These are phyloP conservation scores for Puccinia novopanici DNA, from an alignment of 1,284 basidiomycete genomes.

Conservation along the genomic window DNA sequence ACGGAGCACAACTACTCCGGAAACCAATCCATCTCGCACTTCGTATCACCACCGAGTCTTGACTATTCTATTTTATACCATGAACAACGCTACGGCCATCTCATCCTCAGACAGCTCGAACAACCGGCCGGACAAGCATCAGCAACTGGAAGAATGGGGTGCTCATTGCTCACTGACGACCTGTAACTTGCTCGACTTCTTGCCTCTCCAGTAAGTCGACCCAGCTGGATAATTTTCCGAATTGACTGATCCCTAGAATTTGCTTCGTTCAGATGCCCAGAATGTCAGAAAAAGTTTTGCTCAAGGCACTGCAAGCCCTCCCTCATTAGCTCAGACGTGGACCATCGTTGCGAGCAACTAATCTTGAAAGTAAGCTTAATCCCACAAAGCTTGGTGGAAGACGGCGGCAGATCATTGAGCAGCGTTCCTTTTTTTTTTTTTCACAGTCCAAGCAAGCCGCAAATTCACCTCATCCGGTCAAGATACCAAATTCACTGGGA, in stretches of 20 bases:
- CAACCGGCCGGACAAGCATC: not conserved
- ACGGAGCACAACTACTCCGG: no score
- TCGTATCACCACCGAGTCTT: no score
- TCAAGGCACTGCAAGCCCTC: slow-evolving; percentile 48
- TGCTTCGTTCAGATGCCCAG: slow-evolving; percentile 22
- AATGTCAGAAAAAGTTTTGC: slow-evolving; percentile 45
- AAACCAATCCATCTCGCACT: no score
- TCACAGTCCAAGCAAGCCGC: not conserved
- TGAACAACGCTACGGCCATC: not conserved
- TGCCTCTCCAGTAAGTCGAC: slow-evolving; percentile 40
- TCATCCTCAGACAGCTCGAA: not conserved
- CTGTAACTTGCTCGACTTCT: slow-evolving; percentile 49
- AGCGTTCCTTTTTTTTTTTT: no score
- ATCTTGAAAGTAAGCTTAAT: slow-evolving; percentile 23
- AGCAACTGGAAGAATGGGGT: slow-evolving; percentile 50
- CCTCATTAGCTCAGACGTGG: slow-evolving; percentile 7
- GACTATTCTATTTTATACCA: no score
- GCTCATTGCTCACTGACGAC: slow-evolving; percentile 43
- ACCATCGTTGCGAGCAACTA: slow-evolving; percentile 20
- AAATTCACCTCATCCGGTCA: not conserved
- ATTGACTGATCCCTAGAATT: not conserved
- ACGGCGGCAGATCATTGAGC: no score
- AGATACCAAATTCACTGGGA: not conserved
- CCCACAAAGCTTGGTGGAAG: not conserved
- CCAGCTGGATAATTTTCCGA: not conserved